Conservation (phyloP, 1,139 yeast genomes). For the Kurtzmaniella natalensis region DNA sequence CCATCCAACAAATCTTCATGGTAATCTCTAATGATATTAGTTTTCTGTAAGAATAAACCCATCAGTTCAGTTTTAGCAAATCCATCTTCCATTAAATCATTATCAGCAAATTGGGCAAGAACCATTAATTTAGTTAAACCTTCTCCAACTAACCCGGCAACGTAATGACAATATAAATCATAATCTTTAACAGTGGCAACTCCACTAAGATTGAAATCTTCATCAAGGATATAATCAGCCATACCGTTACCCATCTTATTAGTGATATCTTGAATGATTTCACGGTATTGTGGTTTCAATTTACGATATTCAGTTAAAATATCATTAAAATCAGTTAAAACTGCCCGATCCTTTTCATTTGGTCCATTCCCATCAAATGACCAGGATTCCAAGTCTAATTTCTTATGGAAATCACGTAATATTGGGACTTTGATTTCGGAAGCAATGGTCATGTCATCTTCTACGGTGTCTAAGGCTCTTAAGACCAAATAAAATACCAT, state of each 20-base stretch:
- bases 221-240: conserved; percentile 89
- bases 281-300: conserved; percentile 73
- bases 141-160: conserved; percentile 97
- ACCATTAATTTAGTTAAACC: conserved; percentile 83
- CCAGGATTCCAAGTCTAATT: conserved; percentile 68
- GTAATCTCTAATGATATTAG: conserved; percentile 93
- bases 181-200: conserved; percentile 75
- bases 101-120: conserved; percentile 59
- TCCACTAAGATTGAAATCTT: conserved; percentile 74
- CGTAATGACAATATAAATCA: conserved; percentile 91
- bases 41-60: conserved; percentile 94
- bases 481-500: conserved; percentile 81
- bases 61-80: conserved; percentile 69
- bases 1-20: conserved; percentile 91
- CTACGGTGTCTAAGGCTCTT: conserved; percentile 92
- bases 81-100: conserved; percentile 44
- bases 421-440: conserved; percentile 70
- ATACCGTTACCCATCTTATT: conserved; percentile 92
- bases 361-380: conserved; percentile 72
- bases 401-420: conserved; percentile 62
- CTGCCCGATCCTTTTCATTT: conserved; percentile 76
- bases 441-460: conserved; percentile 90
- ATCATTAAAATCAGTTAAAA: conserved; percentile 68
- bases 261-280: conserved; percentile 72
- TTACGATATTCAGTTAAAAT: conserved; percentile 69